These are phyloP conservation scores for Filobasidium floriforme DNA, from an alignment of 768 basidiomycete genomes.

Conservation along the genomic window DNA sequence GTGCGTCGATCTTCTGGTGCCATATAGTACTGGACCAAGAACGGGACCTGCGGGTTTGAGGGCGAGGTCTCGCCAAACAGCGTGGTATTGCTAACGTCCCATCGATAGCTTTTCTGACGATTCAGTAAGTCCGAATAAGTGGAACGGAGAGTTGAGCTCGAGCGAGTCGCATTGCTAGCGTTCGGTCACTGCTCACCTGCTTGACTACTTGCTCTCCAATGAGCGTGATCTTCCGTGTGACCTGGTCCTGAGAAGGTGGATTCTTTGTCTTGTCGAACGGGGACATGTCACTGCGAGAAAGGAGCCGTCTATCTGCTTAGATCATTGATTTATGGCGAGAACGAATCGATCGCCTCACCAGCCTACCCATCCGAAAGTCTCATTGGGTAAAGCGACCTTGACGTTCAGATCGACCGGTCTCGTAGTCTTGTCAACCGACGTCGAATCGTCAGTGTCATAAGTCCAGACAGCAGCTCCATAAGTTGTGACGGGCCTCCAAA, in stretches of 20 bases:
- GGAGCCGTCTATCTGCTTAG: background rate
- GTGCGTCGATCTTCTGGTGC: background rate
- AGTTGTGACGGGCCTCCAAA: background rate
- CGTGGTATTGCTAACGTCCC: conserved; percentile 2
- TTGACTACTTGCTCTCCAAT: background rate
- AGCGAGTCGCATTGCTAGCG: background rate
- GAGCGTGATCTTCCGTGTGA: background rate
- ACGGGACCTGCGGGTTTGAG: conserved; percentile 8
- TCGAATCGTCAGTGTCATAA: background rate
- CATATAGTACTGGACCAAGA: conserved; percentile 14
- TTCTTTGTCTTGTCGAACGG: background rate
- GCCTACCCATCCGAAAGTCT: too few relatives aligned
- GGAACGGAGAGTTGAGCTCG: too few relatives aligned
- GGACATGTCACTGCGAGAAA: conserved; percentile 1
- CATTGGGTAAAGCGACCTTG: too few relatives aligned
- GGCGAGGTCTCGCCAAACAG: conserved; percentile 5
- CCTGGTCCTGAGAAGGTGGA: background rate
- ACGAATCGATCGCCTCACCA: too few relatives aligned
- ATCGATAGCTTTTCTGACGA: background rate
- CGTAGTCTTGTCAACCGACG: background rate
- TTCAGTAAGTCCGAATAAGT: background rate
- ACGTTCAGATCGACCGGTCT: background rate
- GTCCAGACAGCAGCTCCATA: background rate
- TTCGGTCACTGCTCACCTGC: background rate
- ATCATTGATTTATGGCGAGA: too few relatives aligned